These are phyloP conservation scores for Chlorencoelia australis DNA, from an alignment of 2,329 filamentous ascomycete genomes.

Conservation along the genomic window DNA sequence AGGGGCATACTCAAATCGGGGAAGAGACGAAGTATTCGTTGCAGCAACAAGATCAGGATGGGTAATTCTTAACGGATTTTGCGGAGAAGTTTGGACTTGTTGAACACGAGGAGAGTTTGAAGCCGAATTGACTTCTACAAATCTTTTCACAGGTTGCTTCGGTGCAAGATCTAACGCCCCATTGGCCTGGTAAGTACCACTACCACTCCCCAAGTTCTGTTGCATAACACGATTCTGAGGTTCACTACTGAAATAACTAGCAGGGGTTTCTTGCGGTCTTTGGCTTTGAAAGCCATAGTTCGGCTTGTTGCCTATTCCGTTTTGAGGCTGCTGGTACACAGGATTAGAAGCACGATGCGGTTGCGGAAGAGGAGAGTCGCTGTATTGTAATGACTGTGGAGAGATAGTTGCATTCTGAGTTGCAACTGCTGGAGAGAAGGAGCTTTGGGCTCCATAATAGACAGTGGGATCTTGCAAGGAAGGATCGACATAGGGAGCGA, in stretches of 20 bases:
- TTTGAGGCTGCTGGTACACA: slow-evolving; percentile 15
- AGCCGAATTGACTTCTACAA: slow-evolving; percentile 5
- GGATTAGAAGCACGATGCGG: slow-evolving; percentile 13
- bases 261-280: slow-evolving; percentile 12
- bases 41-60: slow-evolving; percentile 19
- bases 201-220: no score
- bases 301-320: slow-evolving; percentile 9
- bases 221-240: slow-evolving; percentile 12
- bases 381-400: slow-evolving; percentile 25
- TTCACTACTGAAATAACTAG: slow-evolving; percentile 7
- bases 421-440: slow-evolving; percentile 19
- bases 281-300: slow-evolving; percentile 11
- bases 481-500: slow-evolving; percentile 18
- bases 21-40: slow-evolving; percentile 14
- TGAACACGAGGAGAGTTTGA: background rate
- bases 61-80: slow-evolving; percentile 17
- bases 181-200: slow-evolving; percentile 2
- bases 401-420: slow-evolving; percentile 19
- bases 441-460: slow-evolving; percentile 16
- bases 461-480: slow-evolving; percentile 16
- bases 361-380: slow-evolving; percentile 13
- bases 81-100: background rate
- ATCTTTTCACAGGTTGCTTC: slow-evolving; percentile 7
- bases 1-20: slow-evolving; percentile 20
- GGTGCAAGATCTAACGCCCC: slow-evolving; percentile 4